Evolutionary conservation across 371 early-diverging fungal genomes (phyloP).

Genomic region (Capillidium rhysosporum): DNA sequence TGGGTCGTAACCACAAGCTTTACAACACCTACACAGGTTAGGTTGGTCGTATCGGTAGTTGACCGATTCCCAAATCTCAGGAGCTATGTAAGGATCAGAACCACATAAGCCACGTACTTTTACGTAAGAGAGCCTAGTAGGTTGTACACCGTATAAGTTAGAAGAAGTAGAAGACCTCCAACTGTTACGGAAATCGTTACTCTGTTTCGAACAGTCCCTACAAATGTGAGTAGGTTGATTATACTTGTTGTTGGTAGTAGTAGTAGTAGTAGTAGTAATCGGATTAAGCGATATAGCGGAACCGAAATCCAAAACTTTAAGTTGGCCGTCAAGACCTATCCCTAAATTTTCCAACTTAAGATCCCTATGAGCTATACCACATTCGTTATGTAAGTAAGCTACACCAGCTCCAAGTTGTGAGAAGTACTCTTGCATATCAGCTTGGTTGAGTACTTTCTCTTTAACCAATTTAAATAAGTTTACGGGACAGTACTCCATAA

Average conservation of each 20-base stretch:
- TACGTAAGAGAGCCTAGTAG: neutral
- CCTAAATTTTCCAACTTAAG: slow-evolving; percentile 67
- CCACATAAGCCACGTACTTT: slow-evolving; percentile 18
- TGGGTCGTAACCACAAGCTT: slow-evolving; percentile 22
- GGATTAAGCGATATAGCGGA: slow-evolving; percentile 1
- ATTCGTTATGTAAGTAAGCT: slow-evolving; percentile 33
- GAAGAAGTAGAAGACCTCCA: neutral
- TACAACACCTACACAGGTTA: slow-evolving; percentile 15
- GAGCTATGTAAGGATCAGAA: slow-evolving; percentile 30
- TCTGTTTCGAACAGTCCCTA: too few species aligned
- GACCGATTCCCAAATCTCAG: slow-evolving; percentile 19
- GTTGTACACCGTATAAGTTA: too few species aligned
- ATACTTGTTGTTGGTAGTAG: neutral
- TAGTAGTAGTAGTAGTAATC: neutral
- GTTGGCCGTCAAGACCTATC: slow-evolving; percentile 36
- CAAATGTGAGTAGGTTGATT: neutral
- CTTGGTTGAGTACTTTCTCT: neutral
- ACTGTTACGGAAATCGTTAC: too few species aligned
- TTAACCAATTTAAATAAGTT: slow-evolving; percentile 1
- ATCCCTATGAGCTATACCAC: slow-evolving; percentile 68
- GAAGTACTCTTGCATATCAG: slow-evolving; percentile 18
- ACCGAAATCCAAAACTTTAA: slow-evolving; percentile 91
- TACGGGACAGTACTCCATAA: slow-evolving; percentile 5
- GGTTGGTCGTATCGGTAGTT: neutral
- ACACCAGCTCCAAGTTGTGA: slow-evolving; percentile 56